Evolutionary conservation across 2,329 filamentous ascomycete genomes (phyloP).

Genomic region (Fusarium sp.): DNA sequence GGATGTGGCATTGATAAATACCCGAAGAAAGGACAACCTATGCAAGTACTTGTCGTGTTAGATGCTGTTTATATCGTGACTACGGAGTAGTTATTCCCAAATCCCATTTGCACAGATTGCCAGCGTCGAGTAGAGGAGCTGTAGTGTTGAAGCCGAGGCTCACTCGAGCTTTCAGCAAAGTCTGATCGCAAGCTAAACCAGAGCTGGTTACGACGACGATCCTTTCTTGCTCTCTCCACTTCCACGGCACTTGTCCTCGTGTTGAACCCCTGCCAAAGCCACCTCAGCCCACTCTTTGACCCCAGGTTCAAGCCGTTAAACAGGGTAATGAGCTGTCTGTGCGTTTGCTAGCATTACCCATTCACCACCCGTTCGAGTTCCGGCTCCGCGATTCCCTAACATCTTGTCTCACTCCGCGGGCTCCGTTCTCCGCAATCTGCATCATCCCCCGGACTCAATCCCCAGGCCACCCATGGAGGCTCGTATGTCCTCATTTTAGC

Average conservation of each 20-base stretch:
- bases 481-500: not conserved
- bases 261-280: conserved; percentile 2
- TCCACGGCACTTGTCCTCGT: conserved; percentile 5
- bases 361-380: not conserved
- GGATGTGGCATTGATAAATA: not conserved
- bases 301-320: not conserved
- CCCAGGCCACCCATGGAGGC: not conserved
- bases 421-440: conserved; percentile 12
- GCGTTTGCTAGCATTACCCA: not conserved
- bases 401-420: not conserved
- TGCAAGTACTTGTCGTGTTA: not conserved
- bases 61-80: too few species aligned
- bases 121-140: too few species aligned
- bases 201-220: conserved; percentile 14
- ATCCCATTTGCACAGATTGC: too few species aligned
- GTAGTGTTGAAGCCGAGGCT: conserved; percentile 17
- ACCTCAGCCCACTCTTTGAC: not conserved
- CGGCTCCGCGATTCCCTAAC: too few species aligned
- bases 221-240: conserved; percentile 7
- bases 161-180: not conserved
- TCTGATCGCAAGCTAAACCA: conserved; percentile 31
- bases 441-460: conserved; percentile 15
- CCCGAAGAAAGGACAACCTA: not conserved
- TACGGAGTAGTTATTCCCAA: too few species aligned
- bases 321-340: not conserved